Evolutionary conservation across 805 yeast genomes (phyloP).

Genomic region (Kurtzmaniella cleridarum): DNA sequence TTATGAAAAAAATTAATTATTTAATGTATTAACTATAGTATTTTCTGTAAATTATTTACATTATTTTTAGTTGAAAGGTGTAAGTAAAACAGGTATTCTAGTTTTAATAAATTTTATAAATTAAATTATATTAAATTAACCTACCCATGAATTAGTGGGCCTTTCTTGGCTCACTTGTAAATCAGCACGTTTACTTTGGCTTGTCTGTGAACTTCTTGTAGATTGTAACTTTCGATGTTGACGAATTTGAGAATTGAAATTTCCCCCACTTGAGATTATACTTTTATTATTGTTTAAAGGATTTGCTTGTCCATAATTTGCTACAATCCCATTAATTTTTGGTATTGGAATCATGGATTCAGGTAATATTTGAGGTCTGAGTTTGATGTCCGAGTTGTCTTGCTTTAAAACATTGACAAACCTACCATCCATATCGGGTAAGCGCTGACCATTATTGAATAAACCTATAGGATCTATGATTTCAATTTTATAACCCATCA

Average conservation of each 20-base stretch:
- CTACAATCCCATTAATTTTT: conserved; percentile 6
- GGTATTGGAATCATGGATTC: conserved; percentile 7
- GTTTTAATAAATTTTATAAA: not conserved
- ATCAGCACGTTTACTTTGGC: conserved; percentile 21
- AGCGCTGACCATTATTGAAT: conserved; percentile 43
- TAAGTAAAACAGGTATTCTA: no score
- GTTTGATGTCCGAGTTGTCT: conserved; percentile 21
- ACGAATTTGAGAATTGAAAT: conserved; percentile 22
- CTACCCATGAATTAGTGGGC: conserved; percentile 21
- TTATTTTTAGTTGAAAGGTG: no score
- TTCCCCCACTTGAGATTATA: conserved; percentile 19
- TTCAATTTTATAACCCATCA: conserved; percentile 47
- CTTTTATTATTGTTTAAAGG: not conserved
- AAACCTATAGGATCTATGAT: conserved; percentile 61
- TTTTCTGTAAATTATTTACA: not conserved
- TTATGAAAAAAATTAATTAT: not conserved
- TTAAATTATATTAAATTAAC: not conserved
- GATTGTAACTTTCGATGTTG: conserved; percentile 22
- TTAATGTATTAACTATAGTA: not conserved
- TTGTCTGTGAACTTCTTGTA: conserved; percentile 12
- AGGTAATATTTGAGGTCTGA: conserved; percentile 19
- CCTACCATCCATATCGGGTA: conserved; percentile 8
- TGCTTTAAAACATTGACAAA: conserved; percentile 21
- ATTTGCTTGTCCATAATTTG: conserved; percentile 6
- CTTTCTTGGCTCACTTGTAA: conserved; percentile 21